Conservation (phyloP, 805 yeast genomes). For the Metschnikowia santaceciliae region DNA sequence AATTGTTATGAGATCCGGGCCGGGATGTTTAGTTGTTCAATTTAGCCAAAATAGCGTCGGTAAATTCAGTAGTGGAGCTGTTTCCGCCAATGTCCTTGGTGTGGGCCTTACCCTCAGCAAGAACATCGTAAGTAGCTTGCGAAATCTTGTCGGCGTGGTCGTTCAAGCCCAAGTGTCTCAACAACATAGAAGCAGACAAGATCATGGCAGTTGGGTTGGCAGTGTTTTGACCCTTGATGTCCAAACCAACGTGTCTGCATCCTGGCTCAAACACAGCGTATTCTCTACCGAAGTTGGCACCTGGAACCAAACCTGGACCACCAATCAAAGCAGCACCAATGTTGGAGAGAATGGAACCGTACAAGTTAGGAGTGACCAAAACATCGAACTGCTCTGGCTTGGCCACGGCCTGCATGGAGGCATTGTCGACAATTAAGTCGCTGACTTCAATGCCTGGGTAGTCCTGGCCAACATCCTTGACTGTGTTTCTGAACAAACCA, state of each 20-base stretch:
- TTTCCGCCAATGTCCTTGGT: conserved; percentile 92
- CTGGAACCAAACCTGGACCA: conserved; percentile 98
- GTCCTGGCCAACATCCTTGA: conserved; percentile 78
- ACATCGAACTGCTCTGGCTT: conserved; percentile 98
- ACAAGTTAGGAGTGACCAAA: conserved; percentile 94
- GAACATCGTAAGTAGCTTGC: conserved; percentile 82
- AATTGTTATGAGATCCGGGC: not conserved
- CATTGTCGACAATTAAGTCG: conserved; percentile 97
- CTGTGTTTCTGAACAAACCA: conserved; percentile 94
- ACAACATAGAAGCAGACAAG: conserved; percentile 82
- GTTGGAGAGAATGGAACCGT: conserved; percentile 96
- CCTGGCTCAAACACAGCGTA: conserved; percentile 99
- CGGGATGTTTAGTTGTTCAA: conserved; percentile 33
- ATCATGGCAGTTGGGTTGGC: conserved; percentile 99
- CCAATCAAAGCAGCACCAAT: conserved; percentile 97
- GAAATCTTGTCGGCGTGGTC: conserved; percentile 82
- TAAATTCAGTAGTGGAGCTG: conserved; percentile 88
- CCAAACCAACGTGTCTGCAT: conserved; percentile 98
- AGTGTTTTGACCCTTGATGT: conserved; percentile 87
- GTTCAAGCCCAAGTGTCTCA: conserved; percentile 92
- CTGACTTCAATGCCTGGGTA: conserved; percentile 79
- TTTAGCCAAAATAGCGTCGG: conserved; percentile 80
- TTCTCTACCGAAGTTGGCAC: conserved; percentile 97
- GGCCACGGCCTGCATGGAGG: conserved; percentile 99
- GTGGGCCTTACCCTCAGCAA: conserved; percentile 80